phyloP scores from a whole-genome alignment of 768 basidiomycete species.

The Rossbeevera mucosa region DNA sequence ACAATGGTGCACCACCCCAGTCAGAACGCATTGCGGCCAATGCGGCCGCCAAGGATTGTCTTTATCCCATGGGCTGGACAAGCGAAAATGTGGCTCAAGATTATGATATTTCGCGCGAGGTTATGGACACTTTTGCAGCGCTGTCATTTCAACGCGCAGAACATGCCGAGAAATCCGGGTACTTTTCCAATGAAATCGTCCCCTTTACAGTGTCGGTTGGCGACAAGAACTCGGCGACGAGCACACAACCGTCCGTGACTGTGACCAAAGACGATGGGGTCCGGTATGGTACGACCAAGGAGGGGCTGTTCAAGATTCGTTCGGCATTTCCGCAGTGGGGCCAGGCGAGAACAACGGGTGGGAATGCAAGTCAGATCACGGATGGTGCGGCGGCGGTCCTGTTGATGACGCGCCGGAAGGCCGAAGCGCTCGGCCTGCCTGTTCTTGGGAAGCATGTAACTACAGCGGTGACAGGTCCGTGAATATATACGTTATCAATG shows the following conservation, averaged over 20 bases:
- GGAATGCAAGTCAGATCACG: slow-evolving; percentile 82
- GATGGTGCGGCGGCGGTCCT: slow-evolving; percentile 81
- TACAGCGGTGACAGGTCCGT: slow-evolving; percentile 62
- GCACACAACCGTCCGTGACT: slow-evolving; percentile 47
- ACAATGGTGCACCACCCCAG: slow-evolving; percentile 54
- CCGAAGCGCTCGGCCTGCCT: slow-evolving; percentile 65
- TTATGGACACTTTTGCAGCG: slow-evolving; percentile 74
- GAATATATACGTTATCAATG: neutral
- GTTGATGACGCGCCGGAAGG: slow-evolving; percentile 76
- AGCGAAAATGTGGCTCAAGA: slow-evolving; percentile 81
- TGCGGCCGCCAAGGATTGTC: slow-evolving; percentile 54
- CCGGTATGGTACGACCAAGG: slow-evolving; percentile 66
- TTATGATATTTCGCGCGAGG: slow-evolving; percentile 64
- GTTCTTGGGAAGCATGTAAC: slow-evolving; percentile 77
- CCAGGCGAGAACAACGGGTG: slow-evolving; percentile 67
- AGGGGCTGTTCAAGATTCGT: slow-evolving; percentile 57
- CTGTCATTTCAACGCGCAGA: slow-evolving; percentile 77
- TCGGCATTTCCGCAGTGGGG: slow-evolving; percentile 85
- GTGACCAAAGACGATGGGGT: slow-evolving; percentile 76
- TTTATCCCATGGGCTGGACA: slow-evolving; percentile 84
- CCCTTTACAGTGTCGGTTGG: slow-evolving; percentile 66
- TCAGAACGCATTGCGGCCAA: slow-evolving; percentile 59
- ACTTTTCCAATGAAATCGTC: slow-evolving; percentile 66
- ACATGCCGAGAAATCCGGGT: slow-evolving; percentile 60
- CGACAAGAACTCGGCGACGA: slow-evolving; percentile 55